Evolutionary conservation across 202 grass and related monocot species (phyloP), one percentile per base, ranked within the genome.

Genomic region (Schoenoplectus tabernaemontani): DNA sequence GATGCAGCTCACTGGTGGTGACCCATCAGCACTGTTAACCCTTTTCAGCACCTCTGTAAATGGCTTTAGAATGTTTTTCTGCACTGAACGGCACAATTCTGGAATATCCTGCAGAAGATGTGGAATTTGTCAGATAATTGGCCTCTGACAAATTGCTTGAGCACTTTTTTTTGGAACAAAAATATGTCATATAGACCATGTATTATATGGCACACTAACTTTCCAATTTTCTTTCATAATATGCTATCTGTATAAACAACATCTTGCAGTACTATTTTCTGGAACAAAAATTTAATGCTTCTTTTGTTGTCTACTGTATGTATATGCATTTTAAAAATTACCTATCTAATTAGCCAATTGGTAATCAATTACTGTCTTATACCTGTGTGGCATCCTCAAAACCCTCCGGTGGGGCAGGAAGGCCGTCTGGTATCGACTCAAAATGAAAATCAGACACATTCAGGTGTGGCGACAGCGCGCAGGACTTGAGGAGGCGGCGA

Each of bases 1-100:
- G 72, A 88, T 80, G 87, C 87, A 88, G 1, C 72, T 85, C 23
- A 88, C 83, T 0, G 83, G 83, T 56, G 83, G 83, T 59, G 48
- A 57, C 0, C 9, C 44, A 15, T 0, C 23, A 1, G 1, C 19
- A 30, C 0, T 0, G 33, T 71, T 61, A 39, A 88, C 78, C 15
- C 3, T 48, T 32, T 58, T 50, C 15, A 88, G 42, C 7, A 88
- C 56, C 19, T 26, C 2, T 15, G 7, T 82, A 48, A 88, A 50
- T 79, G 84, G 78, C 11, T 79, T 28, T 28, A 63, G 32, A 66
- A 83, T 81, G 7, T 32, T 76, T 16, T 13, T 54, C 83, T 75
- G 78, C 17, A 57, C 57, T 50, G 83, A 76, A 63, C 59, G 7
- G 28, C 75, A 83, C 32, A 89, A 5, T 6, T 80, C 1, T 0